Conservation (phyloP, 108 stramenopile genomes). For the Cyclotella kingstonii region DNA sequence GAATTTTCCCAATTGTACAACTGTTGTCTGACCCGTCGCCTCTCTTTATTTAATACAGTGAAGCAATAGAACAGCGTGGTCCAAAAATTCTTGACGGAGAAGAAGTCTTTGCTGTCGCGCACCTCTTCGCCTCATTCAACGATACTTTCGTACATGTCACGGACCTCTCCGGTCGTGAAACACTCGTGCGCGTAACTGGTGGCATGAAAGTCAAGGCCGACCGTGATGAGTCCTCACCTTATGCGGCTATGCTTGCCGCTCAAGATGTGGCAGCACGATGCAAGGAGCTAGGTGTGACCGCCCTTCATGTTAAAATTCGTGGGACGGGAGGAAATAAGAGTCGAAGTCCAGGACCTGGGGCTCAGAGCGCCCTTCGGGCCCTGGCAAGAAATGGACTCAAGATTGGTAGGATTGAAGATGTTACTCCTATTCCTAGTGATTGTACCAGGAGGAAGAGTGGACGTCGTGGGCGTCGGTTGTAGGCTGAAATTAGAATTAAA, state of each 20-base stretch:
- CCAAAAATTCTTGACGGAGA: conserved; percentile 90
- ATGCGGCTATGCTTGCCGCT: conserved; percentile 99
- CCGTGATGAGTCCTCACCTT: conserved; percentile 98
- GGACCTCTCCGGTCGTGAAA: conserved; percentile 99
- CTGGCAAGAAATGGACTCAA: conserved; percentile 97
- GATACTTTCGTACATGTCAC: conserved; percentile 99
- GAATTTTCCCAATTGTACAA: neutral
- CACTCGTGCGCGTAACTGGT: conserved; percentile 98
- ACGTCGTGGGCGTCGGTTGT: conserved; percentile 99
- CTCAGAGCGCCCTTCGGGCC: conserved; percentile 96
- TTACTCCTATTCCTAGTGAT: conserved; percentile 99
- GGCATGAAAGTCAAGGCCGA: conserved; percentile 99
- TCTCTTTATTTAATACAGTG: too few relatives aligned
- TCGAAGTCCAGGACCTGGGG: conserved; percentile 97
- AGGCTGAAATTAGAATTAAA: conserved; percentile 43
- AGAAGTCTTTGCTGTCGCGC: conserved; percentile 98
- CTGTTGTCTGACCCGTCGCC: neutral
- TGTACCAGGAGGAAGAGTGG: conserved; percentile 97
- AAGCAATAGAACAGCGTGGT: neutral
- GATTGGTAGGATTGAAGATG: conserved; percentile 99
- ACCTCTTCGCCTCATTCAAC: conserved; percentile 99
- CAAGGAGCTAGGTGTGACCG: conserved; percentile 98
- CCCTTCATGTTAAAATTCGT: conserved; percentile 99
- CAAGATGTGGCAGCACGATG: conserved; percentile 96
- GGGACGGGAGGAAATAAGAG: conserved; percentile 98